Conservation (phyloP, 257 asterid genomes). For the Craterostigma plantagineum region DNA sequence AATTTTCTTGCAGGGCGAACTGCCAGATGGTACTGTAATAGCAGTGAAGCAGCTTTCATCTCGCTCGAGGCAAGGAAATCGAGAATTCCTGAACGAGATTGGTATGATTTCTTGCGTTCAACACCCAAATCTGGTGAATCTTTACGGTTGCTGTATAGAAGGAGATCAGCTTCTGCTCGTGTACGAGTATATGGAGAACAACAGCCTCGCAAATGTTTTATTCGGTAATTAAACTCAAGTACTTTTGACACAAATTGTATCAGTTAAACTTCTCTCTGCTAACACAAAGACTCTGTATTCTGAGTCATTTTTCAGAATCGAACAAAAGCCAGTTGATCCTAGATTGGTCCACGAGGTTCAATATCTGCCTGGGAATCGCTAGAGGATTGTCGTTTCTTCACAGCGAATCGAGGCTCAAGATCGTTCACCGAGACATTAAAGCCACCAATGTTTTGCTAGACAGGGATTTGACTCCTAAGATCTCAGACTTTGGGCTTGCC, state of each 20-base stretch:
- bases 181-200: conserved; percentile 78
- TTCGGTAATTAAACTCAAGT: conserved; percentile 23
- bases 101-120: conserved; percentile 74
- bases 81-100: conserved; percentile 75
- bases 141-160: conserved; percentile 72
- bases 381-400: conserved; percentile 77
- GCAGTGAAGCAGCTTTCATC: conserved; percentile 87
- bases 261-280: not conserved
- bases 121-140: conserved; percentile 82
- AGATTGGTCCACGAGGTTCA: conserved; percentile 76
- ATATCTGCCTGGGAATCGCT: conserved; percentile 68
- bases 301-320: conserved; percentile 18
- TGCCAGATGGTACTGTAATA: conserved; percentile 11
- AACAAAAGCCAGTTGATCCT: conserved; percentile 34
- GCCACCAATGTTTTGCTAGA: conserved; percentile 81
- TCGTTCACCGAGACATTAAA: conserved; percentile 91
- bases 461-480: conserved; percentile 57
- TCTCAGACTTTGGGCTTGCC: conserved; percentile 86
- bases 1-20: not conserved
- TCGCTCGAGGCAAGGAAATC: conserved; percentile 66
- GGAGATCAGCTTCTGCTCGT: conserved; percentile 63
- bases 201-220: conserved; percentile 61
- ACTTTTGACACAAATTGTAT: no score
- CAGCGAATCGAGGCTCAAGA: conserved; percentile 61
- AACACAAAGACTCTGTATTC: not conserved